Evolutionary conservation across 73 alveolate genomes (phyloP).

Genomic region (Tetrahymena borealis): DNA sequence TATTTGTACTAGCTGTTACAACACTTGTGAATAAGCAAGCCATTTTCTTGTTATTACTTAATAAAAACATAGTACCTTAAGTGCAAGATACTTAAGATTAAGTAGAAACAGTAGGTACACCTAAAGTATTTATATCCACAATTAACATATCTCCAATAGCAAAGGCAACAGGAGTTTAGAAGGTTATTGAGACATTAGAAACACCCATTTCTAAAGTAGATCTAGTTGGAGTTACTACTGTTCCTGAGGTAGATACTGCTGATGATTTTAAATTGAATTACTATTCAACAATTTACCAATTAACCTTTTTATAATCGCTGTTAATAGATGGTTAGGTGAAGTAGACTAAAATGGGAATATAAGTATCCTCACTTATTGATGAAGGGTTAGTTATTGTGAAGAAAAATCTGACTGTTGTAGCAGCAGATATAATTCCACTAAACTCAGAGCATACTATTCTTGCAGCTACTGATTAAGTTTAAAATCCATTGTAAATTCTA

Average conservation of each 20-base stretch:
- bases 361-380: neutral
- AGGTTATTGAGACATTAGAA: neutral
- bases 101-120: neutral
- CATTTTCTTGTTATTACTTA: neutral
- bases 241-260: neutral
- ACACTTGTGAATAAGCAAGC: neutral
- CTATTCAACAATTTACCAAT: neutral
- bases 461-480: neutral
- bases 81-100: neutral
- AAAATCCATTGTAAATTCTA: neutral
- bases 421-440: neutral
- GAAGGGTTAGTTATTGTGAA: neutral
- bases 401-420: neutral
- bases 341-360: neutral
- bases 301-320: neutral
- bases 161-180: neutral
- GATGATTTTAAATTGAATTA: neutral
- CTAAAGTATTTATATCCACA: neutral
- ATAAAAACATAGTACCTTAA: neutral
- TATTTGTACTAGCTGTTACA: neutral
- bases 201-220: neutral
- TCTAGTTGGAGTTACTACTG: neutral
- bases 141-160: neutral
- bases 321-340: neutral
- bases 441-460: neutral